These are phyloP conservation scores for Coccinonectria pachysandricola DNA, from an alignment of 2,329 filamentous ascomycete genomes.

Conservation along the genomic window DNA sequence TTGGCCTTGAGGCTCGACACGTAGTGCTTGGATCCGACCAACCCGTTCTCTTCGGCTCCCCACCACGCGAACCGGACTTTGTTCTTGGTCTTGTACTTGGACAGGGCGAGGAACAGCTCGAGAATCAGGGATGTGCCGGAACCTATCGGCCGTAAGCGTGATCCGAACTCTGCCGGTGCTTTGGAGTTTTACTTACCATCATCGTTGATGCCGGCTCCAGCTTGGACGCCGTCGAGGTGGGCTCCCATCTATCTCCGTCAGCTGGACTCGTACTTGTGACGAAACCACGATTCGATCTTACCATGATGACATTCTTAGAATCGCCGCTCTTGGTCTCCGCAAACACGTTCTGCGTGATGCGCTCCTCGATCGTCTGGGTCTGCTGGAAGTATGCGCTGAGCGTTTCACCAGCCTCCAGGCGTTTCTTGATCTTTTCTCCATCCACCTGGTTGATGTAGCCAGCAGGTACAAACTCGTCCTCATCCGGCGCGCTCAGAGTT, in stretches of 20 bases:
- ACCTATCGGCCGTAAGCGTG: no score
- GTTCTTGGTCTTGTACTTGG: conserved; percentile 25
- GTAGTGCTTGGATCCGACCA: conserved; percentile 26
- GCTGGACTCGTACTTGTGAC: background rate
- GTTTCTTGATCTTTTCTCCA: conserved; percentile 17
- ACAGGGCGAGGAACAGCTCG: conserved; percentile 29
- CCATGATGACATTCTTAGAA: conserved; percentile 29
- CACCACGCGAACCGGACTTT: conserved; percentile 35
- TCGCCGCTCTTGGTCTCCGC: conserved; percentile 35
- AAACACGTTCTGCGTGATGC: conserved; percentile 34
- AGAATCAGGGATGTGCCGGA: conserved; percentile 31
- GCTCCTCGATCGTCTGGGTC: conserved; percentile 25
- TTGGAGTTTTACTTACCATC: conserved; percentile 24
- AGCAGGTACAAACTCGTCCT: conserved; percentile 18
- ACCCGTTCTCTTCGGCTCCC: conserved; percentile 34
- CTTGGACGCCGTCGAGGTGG: conserved; percentile 33
- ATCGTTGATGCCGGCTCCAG: conserved; percentile 36
- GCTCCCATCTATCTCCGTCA: conserved; percentile 22
- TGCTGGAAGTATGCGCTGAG: conserved; percentile 27
- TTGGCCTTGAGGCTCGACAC: conserved; percentile 23
- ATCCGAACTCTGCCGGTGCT: no score
- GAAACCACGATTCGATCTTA: background rate
- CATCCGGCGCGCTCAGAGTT: conserved; percentile 15
- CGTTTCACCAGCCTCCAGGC: conserved; percentile 22
- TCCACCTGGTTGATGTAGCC: conserved; percentile 22